Evolutionary conservation across 2,329 filamentous ascomycete genomes (phyloP).

Genomic region (Penicillium crustosum): DNA sequence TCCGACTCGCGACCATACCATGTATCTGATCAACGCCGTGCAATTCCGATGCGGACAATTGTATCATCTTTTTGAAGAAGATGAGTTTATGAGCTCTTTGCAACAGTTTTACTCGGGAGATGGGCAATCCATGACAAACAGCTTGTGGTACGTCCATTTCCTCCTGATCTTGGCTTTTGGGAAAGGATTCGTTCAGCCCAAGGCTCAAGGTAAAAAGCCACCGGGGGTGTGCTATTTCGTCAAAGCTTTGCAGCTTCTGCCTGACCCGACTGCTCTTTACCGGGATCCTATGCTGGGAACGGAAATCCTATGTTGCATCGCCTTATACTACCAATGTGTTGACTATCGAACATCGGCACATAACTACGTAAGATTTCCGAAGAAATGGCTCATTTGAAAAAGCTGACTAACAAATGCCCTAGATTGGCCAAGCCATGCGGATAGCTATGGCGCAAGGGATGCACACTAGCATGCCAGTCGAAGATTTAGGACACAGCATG

Average conservation of each 20-base stretch:
- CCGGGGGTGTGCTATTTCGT: constrained; percentile 51
- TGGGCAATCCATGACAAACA: constrained; percentile 25
- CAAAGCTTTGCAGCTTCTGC: constrained; percentile 47
- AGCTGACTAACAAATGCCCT: constrained; percentile 41
- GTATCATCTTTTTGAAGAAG: constrained; percentile 55
- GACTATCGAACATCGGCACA: constrained; percentile 53
- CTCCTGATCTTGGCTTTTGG: constrained; percentile 56
- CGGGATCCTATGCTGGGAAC: constrained; percentile 48
- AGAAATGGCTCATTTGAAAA: constrained; percentile 42
- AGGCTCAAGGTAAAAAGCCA: constrained; percentile 40
- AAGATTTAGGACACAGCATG: constrained; percentile 45
- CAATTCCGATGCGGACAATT: constrained; percentile 57
- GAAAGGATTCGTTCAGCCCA: constrained; percentile 51
- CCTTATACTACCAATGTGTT: constrained; percentile 54
- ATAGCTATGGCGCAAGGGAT: constrained; percentile 54
- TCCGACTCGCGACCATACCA: constrained; percentile 52
- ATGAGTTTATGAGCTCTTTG: constrained; percentile 49
- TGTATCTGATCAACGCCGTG: constrained; percentile 56
- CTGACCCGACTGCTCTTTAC: constrained; percentile 43
- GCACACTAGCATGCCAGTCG: constrained; percentile 54
- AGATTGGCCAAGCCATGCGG: constrained; percentile 58
- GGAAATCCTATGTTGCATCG: constrained; percentile 51
- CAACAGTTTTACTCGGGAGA: constrained; percentile 42
- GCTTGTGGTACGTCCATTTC: constrained; percentile 55
- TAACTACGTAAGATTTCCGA: constrained; percentile 47